Evolutionary conservation across 129 eudicot genomes (phyloP), one percentile per base, ranked within the genome.

Genomic region (Escallonia rubra): DNA sequence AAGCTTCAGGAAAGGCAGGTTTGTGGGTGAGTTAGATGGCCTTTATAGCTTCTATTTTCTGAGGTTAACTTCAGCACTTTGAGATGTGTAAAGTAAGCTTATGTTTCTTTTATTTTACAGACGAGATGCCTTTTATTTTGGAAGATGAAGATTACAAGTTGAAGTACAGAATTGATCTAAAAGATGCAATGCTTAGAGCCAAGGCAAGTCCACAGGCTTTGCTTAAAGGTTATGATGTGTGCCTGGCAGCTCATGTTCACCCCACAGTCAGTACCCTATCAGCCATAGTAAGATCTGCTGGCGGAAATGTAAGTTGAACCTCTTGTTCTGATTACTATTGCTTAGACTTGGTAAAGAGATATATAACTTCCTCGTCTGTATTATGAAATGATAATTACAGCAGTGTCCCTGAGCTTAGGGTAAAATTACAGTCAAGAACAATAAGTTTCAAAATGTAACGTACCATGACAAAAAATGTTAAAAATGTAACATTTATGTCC

Each of bases 221-320:
- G 74, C 86, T 92, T 40, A 78, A 80, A 71, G 96, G 98, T 53
- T 79, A 83, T 70, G 80, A 82, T 68, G 70, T 88, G 68, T 92
- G 87, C 73, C 74, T 88, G 61, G 81, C 96, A 52, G 70, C 84
- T 63, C 89, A 78, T 69, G 84, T 86, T 64, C 94, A 85, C 60
- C 98, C 96, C 61, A 89, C 96, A 68, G 13, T 76, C 49, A 61
- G 64, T 71, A 85, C 80, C 4, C 66, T 92, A n/a, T 86, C 89
- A 11, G 82, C 84, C 14, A 88, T 92, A 73, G 82, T 84, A 13
- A 83, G 56, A 64, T 82, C 89, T 70, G 98, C 98, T 9, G 98
- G 98, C 43, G 98, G 95, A 73, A 84, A 83, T 82, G 98, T 92
- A 83, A 72, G 95, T 82, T 49, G 40, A 16, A 5, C 11, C 4